Evolutionary conservation across 164 flowering plant genomes (phyloP), one percentile per base, ranked within the genome.

Genomic region (Umbilicus rupestris): DNA sequence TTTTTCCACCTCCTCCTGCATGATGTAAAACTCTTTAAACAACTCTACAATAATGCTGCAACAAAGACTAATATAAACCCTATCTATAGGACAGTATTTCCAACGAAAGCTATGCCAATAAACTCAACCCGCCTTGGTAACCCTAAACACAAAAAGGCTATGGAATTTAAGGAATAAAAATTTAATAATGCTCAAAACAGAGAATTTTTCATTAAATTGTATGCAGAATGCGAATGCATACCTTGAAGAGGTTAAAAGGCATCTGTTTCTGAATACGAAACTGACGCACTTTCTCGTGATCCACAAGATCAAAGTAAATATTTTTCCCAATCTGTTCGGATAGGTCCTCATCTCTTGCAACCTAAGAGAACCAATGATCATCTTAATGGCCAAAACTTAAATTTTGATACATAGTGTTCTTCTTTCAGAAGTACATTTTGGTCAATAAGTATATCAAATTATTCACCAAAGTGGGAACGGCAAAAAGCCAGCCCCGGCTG

Each of bases 1-100:
- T 78, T 89, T 92, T 5, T 95, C 96, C 64, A 92, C 88, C 68
- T 89, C 95, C 72, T 92, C 98, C 98, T 92, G 86, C 66, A 52
- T 55, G 60, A 33, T 26, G 60, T 28, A 26, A 26, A 55, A 28
- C 33, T 28, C 16, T 28, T 55, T 28, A n/a, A 28, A 55, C 17
- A 26, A 26, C 16, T 55, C 6, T 26, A 52, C 59, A 3, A 0
- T 24, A 24, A 19, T 24, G 26, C 31, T 52, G 59, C 31, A 9
- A 9, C 4, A 52, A 11, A 26, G 31, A 52, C 17, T 26, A 19
- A 26, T 10, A 26, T 11, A 26, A 52, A 52, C 59, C 28, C 31
- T 28, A 26, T 24, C 31, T 24, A 11, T n/a, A 26, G 0, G 17
- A 52, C 24, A 52, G 59, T 52, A 26, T 15, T 26, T 24, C 30